Conservation (phyloP, 495 filamentous ascomycete species). For the Penicillium dipodomyicola region DNA sequence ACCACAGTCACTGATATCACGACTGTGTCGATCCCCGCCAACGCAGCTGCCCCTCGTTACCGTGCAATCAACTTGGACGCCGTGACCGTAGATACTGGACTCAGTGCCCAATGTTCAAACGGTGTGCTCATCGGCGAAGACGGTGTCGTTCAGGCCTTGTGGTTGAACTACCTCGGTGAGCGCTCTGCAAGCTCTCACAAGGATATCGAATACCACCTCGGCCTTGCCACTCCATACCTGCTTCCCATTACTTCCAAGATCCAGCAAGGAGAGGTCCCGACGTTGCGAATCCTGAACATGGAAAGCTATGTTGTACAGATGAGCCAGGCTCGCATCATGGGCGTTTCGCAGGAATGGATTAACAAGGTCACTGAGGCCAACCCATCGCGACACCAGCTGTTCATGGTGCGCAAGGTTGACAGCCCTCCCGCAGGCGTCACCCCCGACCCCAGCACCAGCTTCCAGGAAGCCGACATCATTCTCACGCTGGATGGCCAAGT, state of each 20-base stretch:
- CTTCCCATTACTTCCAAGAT: slow-evolving; percentile 83
- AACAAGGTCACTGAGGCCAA: slow-evolving; percentile 81
- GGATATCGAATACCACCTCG: slow-evolving; percentile 96
- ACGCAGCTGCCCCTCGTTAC: slow-evolving; percentile 86
- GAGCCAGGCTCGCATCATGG: slow-evolving; percentile 98
- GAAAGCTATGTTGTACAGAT: slow-evolving; percentile 95
- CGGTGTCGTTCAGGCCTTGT: slow-evolving; percentile 88
- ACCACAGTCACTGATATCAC: slow-evolving; percentile 97
- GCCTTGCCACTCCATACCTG: slow-evolving; percentile 82
- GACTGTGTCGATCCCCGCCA: slow-evolving; percentile 93
- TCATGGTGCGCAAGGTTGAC: slow-evolving; percentile 96
- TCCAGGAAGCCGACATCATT: slow-evolving; percentile 91
- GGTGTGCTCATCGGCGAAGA: slow-evolving; percentile 88
- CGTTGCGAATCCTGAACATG: slow-evolving; percentile 84
- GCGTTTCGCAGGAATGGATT: slow-evolving; percentile 94
- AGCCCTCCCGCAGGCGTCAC: slow-evolving; percentile 54
- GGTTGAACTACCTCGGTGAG: slow-evolving; percentile 95
- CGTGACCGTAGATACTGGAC: slow-evolving; percentile 90
- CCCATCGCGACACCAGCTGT: slow-evolving; percentile 88
- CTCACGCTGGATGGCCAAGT: slow-evolving; percentile 86
- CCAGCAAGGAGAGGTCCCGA: slow-evolving; percentile 71
- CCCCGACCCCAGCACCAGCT: slow-evolving; percentile 34
- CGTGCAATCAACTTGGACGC: slow-evolving; percentile 95
- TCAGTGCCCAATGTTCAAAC: slow-evolving; percentile 89
- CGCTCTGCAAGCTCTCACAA: slow-evolving; percentile 72